These are phyloP conservation scores for Sclerotinia spermophila DNA, from an alignment of 2,329 filamentous ascomycete genomes.

Conservation along the genomic window DNA sequence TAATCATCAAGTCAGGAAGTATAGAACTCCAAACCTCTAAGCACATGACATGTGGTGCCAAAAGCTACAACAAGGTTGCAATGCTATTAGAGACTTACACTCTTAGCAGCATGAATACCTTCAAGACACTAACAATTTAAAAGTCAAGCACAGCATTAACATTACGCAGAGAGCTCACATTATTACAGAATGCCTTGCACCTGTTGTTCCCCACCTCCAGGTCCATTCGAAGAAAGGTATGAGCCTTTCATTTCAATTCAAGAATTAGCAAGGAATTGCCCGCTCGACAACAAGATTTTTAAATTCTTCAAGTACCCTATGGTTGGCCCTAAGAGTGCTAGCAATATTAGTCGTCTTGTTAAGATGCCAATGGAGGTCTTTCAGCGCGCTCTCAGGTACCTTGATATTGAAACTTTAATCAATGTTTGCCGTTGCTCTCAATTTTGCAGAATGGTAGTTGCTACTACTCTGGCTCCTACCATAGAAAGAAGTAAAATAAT, in stretches of 20 bases:
- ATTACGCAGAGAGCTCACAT: background rate
- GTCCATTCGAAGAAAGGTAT: background rate
- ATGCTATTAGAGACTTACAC: too few relatives aligned
- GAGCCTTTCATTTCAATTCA: background rate
- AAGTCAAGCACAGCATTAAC: too few relatives aligned
- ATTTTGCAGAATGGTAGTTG: background rate
- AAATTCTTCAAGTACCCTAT: background rate
- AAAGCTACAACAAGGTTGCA: background rate
- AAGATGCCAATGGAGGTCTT: slow-evolving; percentile 5
- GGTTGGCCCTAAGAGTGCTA: background rate
- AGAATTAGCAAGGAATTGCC: background rate
- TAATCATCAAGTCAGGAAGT: background rate
- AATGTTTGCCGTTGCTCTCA: background rate
- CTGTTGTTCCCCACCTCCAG: background rate
- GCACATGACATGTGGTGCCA: background rate
- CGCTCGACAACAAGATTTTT: background rate
- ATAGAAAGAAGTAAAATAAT: too few relatives aligned
- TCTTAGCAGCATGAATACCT: fast-evolving
- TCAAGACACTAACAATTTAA: too few relatives aligned
- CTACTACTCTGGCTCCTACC: background rate
- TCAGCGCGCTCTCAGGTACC: background rate
- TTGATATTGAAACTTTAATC: background rate
- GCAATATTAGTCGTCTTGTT: background rate
- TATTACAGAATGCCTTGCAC: background rate
- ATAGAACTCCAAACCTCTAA: background rate